phyloP scores from a whole-genome alignment of 2,329 filamentous ascomycete species.

The Uncinocarpus reesii region DNA sequence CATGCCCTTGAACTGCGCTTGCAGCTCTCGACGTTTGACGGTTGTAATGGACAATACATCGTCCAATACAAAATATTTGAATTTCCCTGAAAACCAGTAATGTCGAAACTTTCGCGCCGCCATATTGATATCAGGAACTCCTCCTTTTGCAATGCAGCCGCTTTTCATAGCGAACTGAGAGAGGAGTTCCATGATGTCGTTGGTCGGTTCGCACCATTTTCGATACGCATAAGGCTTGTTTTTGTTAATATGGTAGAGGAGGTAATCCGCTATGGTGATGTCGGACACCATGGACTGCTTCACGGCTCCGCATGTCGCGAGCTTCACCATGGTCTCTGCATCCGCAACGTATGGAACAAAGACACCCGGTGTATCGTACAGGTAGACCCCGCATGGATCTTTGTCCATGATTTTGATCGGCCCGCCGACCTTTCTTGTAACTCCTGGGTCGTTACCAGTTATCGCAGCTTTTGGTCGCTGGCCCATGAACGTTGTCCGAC shows the following conservation, averaged over 20 bases:
- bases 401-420: slow-evolving; percentile 68
- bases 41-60: slow-evolving; percentile 55
- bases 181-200: slow-evolving; percentile 68
- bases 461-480: slow-evolving; percentile 49
- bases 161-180: slow-evolving; percentile 60
- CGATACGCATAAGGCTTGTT: slow-evolving; percentile 53
- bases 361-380: slow-evolving; percentile 87
- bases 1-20: slow-evolving; percentile 28
- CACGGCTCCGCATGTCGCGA: slow-evolving; percentile 82
- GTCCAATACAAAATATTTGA: slow-evolving; percentile 73
- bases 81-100: slow-evolving; percentile 64
- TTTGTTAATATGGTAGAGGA: slow-evolving; percentile 73
- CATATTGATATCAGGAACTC: slow-evolving; percentile 57
- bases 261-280: slow-evolving; percentile 74
- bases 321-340: slow-evolving; percentile 81
- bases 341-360: slow-evolving; percentile 87
- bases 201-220: slow-evolving; percentile 61
- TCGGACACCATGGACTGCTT: slow-evolving; percentile 76
- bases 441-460: slow-evolving; percentile 78
- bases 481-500: slow-evolving; percentile 50
- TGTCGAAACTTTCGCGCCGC: slow-evolving; percentile 73
- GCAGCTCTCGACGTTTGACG: slow-evolving; percentile 33
- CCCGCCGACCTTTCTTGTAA: slow-evolving; percentile 75
- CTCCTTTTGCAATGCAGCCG: slow-evolving; percentile 65
- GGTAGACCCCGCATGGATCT: slow-evolving; percentile 53